Evolutionary conservation across 2,329 filamentous ascomycete genomes (phyloP), one percentile per base, ranked within the genome.

Genomic region (Leptographium wingfieldii): DNA sequence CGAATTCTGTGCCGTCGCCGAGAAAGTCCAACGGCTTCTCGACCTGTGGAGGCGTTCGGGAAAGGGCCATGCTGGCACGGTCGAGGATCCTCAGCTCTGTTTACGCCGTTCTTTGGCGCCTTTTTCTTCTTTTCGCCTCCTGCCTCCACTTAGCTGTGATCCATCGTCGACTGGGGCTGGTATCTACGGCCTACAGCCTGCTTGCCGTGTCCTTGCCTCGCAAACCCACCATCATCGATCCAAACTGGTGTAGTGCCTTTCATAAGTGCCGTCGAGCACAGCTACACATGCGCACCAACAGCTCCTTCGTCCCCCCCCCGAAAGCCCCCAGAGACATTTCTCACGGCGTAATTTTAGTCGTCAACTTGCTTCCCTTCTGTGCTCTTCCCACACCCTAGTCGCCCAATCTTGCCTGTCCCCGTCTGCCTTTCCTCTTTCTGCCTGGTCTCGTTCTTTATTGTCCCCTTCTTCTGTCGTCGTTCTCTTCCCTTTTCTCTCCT

Each of bases 31-130:
- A 84, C 0, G 92, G 90, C 60, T 90, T 85, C 0, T 85, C 84
- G 1, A 99, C 83, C 69, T 97, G 89, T 25, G 86, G 85, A 0
- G 94, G 92, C 1, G 90, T 80, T 62, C 86, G 86, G 1, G 89
- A 77, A 16, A 85, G 76, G 0, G 95, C 92, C 92, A 99, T 96
- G 63, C 85, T 89, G 11, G 90, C 92, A 62, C 92, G 82, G 62
- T 95, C 91, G 6, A 99, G 81, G 3, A 86, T 82, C 71, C 87
- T 91, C 53, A 99, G 79, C 68, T 96, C 92, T 3, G 90, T 53
- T 7, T 27, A 7, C 29, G 29, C 29, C 29, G 43, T 63, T 65
- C 59, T 61, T 58, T 60, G 33, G 33, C 33, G 33, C 33, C 33
- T 63, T 57, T 65, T 66, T n/a, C 60, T 58, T 60, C 62, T 58